These are phyloP conservation scores for Paracorniculantispora psalliotae DNA, from an alignment of 2,329 filamentous ascomycete species.

Conservation along the genomic window DNA sequence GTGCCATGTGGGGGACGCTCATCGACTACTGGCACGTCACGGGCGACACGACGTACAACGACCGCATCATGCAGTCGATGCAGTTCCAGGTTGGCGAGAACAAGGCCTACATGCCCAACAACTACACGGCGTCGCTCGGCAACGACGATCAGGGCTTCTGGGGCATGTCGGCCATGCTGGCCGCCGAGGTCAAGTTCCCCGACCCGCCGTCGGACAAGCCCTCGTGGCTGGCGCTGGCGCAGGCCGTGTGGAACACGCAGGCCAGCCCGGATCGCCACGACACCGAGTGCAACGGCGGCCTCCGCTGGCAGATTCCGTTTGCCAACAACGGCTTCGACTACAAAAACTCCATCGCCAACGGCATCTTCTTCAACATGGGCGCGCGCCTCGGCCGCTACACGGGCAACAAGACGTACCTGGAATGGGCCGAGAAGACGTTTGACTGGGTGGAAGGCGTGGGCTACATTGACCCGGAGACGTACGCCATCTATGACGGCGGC, in stretches of 20 bases:
- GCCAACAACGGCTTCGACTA: conserved; percentile 74
- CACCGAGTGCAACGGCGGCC: conserved; percentile 50
- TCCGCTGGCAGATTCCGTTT: conserved; percentile 73
- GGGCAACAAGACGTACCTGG: conserved; percentile 56
- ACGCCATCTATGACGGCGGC: conserved; percentile 57
- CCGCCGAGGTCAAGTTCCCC: conserved; percentile 53
- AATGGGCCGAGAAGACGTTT: conserved; percentile 60
- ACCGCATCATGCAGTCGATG: conserved; percentile 46
- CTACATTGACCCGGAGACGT: conserved; percentile 54
- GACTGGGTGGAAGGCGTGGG: conserved; percentile 54
- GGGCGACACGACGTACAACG: conserved; percentile 54
- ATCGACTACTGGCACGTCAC: conserved; percentile 63
- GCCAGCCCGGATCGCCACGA: conserved; percentile 55
- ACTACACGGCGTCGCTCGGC: conserved; percentile 47
- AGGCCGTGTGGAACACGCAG: conserved; percentile 59
- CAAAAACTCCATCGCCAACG: conserved; percentile 61
- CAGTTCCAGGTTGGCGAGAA: conserved; percentile 49
- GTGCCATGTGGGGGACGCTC: conserved; percentile 56
- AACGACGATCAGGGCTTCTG: conserved; percentile 66
- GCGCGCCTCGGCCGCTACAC: conserved; percentile 69
- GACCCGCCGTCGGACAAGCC: conserved; percentile 46
- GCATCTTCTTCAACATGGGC: conserved; percentile 60
- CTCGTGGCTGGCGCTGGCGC: conserved; percentile 52
- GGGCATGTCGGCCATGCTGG: conserved; percentile 60
- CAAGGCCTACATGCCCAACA: conserved; percentile 51